These are phyloP conservation scores for Calonectria hawksworthii DNA, from an alignment of 2,329 filamentous ascomycete species.

Conservation along the genomic window DNA sequence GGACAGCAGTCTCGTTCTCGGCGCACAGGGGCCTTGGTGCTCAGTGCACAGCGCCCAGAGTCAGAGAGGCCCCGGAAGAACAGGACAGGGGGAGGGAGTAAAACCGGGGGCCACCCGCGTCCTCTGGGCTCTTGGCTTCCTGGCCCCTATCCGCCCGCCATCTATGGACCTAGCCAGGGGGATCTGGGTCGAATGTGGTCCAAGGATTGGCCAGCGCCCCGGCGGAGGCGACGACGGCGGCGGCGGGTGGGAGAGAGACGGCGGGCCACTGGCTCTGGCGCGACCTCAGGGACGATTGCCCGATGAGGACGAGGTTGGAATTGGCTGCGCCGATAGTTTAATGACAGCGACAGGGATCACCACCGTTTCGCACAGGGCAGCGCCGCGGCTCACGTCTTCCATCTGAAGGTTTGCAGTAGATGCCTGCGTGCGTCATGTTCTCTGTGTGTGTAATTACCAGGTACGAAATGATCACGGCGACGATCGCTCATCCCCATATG, in stretches of 20 bases:
- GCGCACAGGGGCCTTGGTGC: neutral
- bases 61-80: conserved; percentile 7
- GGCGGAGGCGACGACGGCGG: conserved; percentile 23
- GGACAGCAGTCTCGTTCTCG: neutral
- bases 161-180: conserved; percentile 24
- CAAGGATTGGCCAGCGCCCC: conserved; percentile 29
- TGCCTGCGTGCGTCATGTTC: conserved; percentile 9
- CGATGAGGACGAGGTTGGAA: conserved; percentile 50
- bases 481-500: neutral
- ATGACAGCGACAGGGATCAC: conserved; percentile 47
- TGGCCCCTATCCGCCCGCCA: conserved; percentile 10
- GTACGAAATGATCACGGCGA: conserved; percentile 8
- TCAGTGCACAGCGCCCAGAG: conserved; percentile 10
- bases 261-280: conserved; percentile 27
- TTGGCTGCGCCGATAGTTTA: conserved; percentile 53
- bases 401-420: conserved; percentile 1
- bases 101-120: conserved; percentile 3
- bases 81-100: conserved; percentile 7
- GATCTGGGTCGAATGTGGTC: conserved; percentile 14
- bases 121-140: neutral
- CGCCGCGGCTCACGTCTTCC: conserved; percentile 2
- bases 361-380: conserved; percentile 15
- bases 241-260: conserved; percentile 27
- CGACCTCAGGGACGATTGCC: conserved; percentile 43
- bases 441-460: conserved; percentile 11